A percentile compares a stretch with the other conserved stretches of the same genome.
These are phyloP conservation scores for Plasmodium gonderi DNA, from an alignment of 169 alveolate species.

Conservation along the genomic window DNA sequence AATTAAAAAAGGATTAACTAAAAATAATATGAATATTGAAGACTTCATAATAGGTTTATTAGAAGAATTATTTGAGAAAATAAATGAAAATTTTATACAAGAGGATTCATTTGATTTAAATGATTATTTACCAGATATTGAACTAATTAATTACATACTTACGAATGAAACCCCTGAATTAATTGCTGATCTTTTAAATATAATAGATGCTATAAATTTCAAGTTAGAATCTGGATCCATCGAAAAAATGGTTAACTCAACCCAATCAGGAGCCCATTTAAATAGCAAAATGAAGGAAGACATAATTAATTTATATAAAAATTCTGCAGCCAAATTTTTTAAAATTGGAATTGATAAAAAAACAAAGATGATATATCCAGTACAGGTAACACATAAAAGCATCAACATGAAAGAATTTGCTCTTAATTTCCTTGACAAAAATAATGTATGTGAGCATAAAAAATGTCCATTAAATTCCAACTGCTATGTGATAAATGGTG, in stretches of 20 bases:
- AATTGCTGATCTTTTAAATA: not conserved
- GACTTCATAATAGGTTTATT: not conserved
- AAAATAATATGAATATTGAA: not conserved
- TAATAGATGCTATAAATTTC: not conserved
- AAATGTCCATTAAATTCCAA: slow-evolving; percentile 43
- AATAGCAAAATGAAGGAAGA: slow-evolving; percentile 60
- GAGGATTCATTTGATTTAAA: slow-evolving; percentile 20
- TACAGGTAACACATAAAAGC: not conserved
- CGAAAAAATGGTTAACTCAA: not conserved
- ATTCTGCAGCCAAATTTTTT: slow-evolving; percentile 21
- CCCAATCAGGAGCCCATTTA: not conserved
- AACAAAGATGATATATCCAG: slow-evolving; percentile 18
- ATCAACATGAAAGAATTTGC: not conserved
- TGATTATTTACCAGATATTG: slow-evolving; percentile 21
- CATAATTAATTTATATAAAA: slow-evolving; percentile 9
- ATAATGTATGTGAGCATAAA: slow-evolving; percentile 27
- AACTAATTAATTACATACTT: slow-evolving; percentile 22
- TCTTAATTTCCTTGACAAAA: not conserved
- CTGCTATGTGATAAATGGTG: slow-evolving; percentile 43
- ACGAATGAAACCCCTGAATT: slow-evolving; percentile 3
- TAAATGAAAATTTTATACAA: slow-evolving; percentile 34
- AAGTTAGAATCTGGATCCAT: not conserved
- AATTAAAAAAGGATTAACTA: not conserved
- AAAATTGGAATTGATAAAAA: slow-evolving; percentile 18
- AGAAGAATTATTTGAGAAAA: not conserved